phyloP scores from a whole-genome alignment of 179 eudicot genomes.

The Kewa caespitosa region DNA sequence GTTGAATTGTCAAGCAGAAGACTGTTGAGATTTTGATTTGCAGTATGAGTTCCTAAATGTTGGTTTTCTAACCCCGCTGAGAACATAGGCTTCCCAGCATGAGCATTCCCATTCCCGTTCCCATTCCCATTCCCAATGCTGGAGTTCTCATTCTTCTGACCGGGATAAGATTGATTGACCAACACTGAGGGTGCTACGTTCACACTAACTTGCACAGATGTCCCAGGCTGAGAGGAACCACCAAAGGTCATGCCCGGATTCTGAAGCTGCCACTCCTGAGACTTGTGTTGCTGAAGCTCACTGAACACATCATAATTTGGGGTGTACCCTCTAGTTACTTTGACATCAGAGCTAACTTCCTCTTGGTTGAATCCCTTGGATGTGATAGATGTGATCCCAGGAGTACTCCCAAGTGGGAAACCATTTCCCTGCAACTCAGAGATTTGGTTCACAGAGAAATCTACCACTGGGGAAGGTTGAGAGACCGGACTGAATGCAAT shows the following conservation, averaged over 20 bases:
- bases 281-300: slow-evolving; percentile 46
- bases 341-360: slow-evolving; percentile 45
- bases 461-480: slow-evolving; percentile 43
- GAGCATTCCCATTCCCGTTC: slow-evolving; percentile 32
- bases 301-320: slow-evolving; percentile 57
- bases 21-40: slow-evolving; percentile 35
- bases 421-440: slow-evolving; percentile 45
- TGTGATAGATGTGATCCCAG: slow-evolving; percentile 37
- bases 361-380: slow-evolving; percentile 48
- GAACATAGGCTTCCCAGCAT: slow-evolving; percentile 40
- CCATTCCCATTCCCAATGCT: too few species aligned
- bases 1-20: slow-evolving; percentile 33
- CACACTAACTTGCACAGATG: slow-evolving; percentile 34
- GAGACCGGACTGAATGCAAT: slow-evolving; percentile 39
- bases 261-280: slow-evolving; percentile 59
- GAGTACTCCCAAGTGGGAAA: slow-evolving; percentile 47
- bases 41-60: slow-evolving; percentile 30
- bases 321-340: slow-evolving; percentile 48
- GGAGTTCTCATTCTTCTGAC: slow-evolving; percentile 36
- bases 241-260: slow-evolving; percentile 39
- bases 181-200: slow-evolving; percentile 53
- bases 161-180: slow-evolving; percentile 43
- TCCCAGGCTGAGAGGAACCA: slow-evolving; percentile 30
- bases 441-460: slow-evolving; percentile 47
- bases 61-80: slow-evolving; percentile 38